Evolutionary conservation across 2,329 filamentous ascomycete species (phyloP), one percentile per base, ranked within the genome.

Genomic region (Geosmithia morbida): DNA sequence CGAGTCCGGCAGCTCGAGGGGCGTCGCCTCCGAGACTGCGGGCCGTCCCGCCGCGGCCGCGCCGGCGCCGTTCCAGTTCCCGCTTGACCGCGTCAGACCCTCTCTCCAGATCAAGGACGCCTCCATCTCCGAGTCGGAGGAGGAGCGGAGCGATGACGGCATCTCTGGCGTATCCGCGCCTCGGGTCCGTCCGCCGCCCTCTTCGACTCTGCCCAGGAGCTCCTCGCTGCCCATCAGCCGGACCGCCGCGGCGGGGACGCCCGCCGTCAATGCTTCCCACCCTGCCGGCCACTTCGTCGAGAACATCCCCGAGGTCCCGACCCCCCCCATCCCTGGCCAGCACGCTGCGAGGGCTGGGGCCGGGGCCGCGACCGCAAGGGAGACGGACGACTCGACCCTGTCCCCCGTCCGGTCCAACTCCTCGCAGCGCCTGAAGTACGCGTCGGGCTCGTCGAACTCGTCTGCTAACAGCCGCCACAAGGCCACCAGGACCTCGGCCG

Each of bases 401-500:
- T 48, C 53, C 18, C 50, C 51, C 16, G 46, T 56, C 22, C 57
- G 59, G 41, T 47, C 49, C 37, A 54, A 51, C 14, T 48, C 50
- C 26, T 51, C 54, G n/a, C 54, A 57, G 30, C 64, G 67, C 7
- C 61, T 65, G 18, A 63, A 65, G 19, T 68, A 72, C 46, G 69
- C 68, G 8, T 71, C 72, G 8, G 72, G 67, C 2, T 77, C 75
- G 0, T 71, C 72, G 7, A 65, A 65, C 2, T 73, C 72, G 0
- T 74, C 75, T 0, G 63, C 61, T 5, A 66, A 70, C 2, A 67
- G 63, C 49, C 78, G 72, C 50, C 58, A 75, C 45, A 77, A 75
- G 58, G 62, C 71, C 7, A 63, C 74, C 2, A 70, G 75, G 40
- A 74, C 68, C 3, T 81, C 79, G 0, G 77, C 83, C 52, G 79